A percentile compares a stretch with the other conserved stretches of the same genome.
Conservation (phyloP, 108 stramenopile species). For the Skeletonema tropicum region DNA sequence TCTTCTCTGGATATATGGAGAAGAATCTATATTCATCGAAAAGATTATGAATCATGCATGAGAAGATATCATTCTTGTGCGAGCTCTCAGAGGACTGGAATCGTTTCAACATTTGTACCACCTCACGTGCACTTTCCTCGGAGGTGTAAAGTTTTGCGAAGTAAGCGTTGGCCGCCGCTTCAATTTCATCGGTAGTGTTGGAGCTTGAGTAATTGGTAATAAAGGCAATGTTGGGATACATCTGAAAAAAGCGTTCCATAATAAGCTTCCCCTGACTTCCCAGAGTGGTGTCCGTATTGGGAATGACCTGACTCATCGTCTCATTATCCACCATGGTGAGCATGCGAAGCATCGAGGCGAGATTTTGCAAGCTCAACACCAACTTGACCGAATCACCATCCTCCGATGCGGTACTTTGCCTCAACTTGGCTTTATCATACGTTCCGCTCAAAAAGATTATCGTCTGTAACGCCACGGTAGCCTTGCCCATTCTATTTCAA, state of each 20-base stretch:
- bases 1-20: conserved; percentile 98
- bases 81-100: conserved; percentile 91
- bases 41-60: conserved; percentile 98
- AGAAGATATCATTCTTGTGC: conserved; percentile 97
- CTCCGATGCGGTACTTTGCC: background rate
- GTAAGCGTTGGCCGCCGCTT: conserved; percentile 94
- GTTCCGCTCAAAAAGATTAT: background rate
- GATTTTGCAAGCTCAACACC: conserved; percentile 80
- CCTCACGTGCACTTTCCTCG: conserved; percentile 93
- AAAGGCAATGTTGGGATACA: conserved; percentile 57
- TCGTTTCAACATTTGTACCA: conserved; percentile 94
- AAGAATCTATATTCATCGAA: conserved; percentile 99
- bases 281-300: conserved; percentile 50
- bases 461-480: background rate
- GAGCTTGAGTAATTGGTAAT: conserved; percentile 31
- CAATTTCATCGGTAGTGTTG: conserved; percentile 87
- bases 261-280: conserved; percentile 76
- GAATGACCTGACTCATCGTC: conserved; percentile 55
- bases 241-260: conserved; percentile 62
- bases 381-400: conserved; percentile 5
- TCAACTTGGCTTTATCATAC: background rate
- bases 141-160: conserved; percentile 98
- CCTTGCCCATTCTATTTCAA: conserved; percentile 29
- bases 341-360: conserved; percentile 60
- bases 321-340: conserved; percentile 58